Conservation (phyloP, 495 filamentous ascomycete genomes). For the Lentithecium fluviatile region DNA sequence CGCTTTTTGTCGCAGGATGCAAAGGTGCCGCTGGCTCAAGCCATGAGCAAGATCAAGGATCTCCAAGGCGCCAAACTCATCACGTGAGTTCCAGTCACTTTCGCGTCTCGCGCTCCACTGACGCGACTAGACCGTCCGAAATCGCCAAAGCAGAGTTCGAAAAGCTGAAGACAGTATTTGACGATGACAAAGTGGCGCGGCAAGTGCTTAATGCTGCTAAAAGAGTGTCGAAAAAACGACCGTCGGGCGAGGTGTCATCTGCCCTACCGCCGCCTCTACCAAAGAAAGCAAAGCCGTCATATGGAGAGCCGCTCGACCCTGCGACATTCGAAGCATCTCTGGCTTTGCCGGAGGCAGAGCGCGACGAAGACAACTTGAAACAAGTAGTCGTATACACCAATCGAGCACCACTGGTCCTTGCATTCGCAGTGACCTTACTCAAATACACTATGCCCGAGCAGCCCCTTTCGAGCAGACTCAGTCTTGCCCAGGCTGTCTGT, state of each 20-base stretch:
- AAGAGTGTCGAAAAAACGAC: constrained; percentile 62
- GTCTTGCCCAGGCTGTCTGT: constrained; percentile 74
- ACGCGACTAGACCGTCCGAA: constrained; percentile 45
- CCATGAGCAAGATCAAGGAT: constrained; percentile 66
- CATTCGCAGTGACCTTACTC: constrained; percentile 71
- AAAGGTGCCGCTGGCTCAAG: constrained; percentile 67
- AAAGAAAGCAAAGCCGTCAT: constrained; percentile 46
- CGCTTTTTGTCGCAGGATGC: constrained; percentile 73
- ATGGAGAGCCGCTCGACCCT: constrained; percentile 53
- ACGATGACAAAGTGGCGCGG: constrained; percentile 70
- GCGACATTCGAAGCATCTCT: constrained; percentile 65
- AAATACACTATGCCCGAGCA: constrained; percentile 81
- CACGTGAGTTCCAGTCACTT: constrained; percentile 28
- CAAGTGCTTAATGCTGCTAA: constrained; percentile 60
- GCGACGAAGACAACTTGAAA: constrained; percentile 59
- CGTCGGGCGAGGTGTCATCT: constrained; percentile 21
- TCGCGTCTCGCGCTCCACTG: constrained; percentile 10
- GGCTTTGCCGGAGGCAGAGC: constrained; percentile 54
- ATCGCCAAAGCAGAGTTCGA: constrained; percentile 60
- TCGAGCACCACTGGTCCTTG: constrained; percentile 75
- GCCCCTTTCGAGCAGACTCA: constrained; percentile 75
- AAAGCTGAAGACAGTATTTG: constrained; percentile 58
- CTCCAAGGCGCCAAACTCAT: constrained; percentile 61
- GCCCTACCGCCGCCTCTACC: constrained; percentile 13
- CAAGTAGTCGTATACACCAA: constrained; percentile 67